Conservation (phyloP, 805 yeast species). For the Metschnikowia bowlesiae region DNA sequence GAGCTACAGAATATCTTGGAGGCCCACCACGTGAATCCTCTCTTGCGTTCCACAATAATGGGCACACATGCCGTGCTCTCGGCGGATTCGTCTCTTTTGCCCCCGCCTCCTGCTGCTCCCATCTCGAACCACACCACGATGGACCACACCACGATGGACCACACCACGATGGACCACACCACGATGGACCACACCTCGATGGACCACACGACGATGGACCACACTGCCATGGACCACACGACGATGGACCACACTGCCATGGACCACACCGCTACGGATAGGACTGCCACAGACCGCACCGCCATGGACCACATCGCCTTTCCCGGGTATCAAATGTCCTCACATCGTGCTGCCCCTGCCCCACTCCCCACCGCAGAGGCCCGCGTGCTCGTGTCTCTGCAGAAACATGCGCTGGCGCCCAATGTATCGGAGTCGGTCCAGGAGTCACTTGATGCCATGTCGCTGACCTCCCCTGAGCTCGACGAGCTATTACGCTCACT, state of each 20-base stretch:
- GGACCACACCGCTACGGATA: too few species aligned
- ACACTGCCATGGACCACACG: too few species aligned
- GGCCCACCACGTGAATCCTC: constrained; percentile 24
- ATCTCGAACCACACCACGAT: not conserved
- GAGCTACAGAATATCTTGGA: constrained; percentile 44
- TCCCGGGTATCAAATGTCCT: not conserved
- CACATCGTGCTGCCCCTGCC: not conserved
- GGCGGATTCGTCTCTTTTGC: not conserved
- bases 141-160: too few species aligned
- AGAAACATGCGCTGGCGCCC: not conserved
- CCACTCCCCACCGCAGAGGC: not conserved
- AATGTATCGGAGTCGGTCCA: not conserved
- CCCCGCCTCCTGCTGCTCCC: not conserved
- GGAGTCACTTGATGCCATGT: not conserved
- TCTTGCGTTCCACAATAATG: constrained; percentile 19
- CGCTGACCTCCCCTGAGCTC: not conserved
- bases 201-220: too few species aligned
- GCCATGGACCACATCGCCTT: too few species aligned
- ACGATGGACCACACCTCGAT: too few species aligned
- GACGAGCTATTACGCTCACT: constrained; percentile 16
- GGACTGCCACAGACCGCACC: too few species aligned
- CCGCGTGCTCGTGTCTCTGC: not conserved
- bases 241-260: too few species aligned
- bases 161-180: too few species aligned
- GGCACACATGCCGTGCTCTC: constrained; percentile 12